A percentile compares a stretch with the other conserved stretches of the same genome.
Evolutionary conservation across 305 asterid genomes (phyloP).

Genomic region (Fraxinus angustifolia): DNA sequence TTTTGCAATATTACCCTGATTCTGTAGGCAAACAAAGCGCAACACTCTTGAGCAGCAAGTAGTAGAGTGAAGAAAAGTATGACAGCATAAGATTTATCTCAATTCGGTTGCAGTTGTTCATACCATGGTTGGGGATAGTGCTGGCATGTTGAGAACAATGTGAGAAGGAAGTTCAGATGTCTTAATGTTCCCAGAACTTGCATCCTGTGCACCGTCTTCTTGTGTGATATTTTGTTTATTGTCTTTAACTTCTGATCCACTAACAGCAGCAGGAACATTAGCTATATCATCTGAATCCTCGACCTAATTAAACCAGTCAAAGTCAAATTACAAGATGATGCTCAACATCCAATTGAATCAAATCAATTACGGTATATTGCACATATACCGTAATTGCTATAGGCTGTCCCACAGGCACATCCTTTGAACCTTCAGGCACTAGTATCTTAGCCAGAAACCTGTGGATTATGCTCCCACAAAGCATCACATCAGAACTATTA

Average conservation of each 20-base stretch:
- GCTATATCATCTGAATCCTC: slow-evolving; percentile 78
- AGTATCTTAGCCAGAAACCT: slow-evolving; percentile 90
- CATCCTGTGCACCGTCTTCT: slow-evolving; percentile 44
- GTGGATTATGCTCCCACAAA: slow-evolving; percentile 29
- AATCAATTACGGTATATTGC: slow-evolving; percentile 13
- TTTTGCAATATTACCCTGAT: slow-evolving; percentile 81
- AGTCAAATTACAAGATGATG: slow-evolving; percentile 29
- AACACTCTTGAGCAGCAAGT: slow-evolving; percentile 24
- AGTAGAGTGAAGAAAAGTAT: slow-evolving; percentile 11
- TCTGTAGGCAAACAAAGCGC: slow-evolving; percentile 42
- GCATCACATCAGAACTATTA: background rate
- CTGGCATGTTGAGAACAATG: slow-evolving; percentile 87
- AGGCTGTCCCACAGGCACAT: slow-evolving; percentile 93
- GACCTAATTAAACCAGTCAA: slow-evolving; percentile 57
- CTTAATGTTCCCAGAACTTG: slow-evolving; percentile 52
- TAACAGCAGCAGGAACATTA: slow-evolving; percentile 51
- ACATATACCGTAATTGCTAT: slow-evolving; percentile 86
- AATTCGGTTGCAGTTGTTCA: slow-evolving; percentile 22
- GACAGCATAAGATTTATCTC: slow-evolving; percentile 15
- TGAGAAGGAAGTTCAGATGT: slow-evolving; percentile 91
- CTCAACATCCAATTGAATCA: slow-evolving; percentile 18
- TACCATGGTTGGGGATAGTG: slow-evolving; percentile 97
- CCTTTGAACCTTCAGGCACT: slow-evolving; percentile 93
- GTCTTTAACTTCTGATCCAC: slow-evolving; percentile 52
- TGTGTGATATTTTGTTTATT: slow-evolving; percentile 35